Conservation (phyloP, 345 rosid genomes). For the Bretschneidera sinensis region DNA sequence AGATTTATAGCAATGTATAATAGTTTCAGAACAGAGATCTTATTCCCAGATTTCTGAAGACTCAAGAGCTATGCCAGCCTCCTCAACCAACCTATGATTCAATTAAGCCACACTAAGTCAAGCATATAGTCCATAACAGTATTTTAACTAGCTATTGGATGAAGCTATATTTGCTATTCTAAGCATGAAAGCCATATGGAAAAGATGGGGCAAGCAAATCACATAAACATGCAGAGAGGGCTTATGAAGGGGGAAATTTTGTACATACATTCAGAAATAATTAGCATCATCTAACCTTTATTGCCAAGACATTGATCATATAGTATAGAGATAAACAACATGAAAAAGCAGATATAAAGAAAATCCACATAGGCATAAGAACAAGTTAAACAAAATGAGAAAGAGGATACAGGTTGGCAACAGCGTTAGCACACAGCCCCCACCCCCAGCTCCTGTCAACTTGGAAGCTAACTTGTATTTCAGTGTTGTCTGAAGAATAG, state of each 20-base stretch:
- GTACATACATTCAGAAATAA: background rate
- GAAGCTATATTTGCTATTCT: background rate
- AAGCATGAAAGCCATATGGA: background rate
- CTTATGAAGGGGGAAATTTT: no score
- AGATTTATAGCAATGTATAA: no score
- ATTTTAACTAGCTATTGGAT: background rate
- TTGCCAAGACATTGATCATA: background rate
- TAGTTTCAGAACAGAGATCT: no score
- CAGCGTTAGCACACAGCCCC: constrained; percentile 86
- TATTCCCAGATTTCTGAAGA: no score
- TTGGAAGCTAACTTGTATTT: constrained; percentile 84
- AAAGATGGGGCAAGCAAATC: background rate
- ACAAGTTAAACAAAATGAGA: background rate
- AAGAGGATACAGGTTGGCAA: constrained; percentile 77
- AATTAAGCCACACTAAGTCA: no score
- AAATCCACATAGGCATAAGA: background rate
- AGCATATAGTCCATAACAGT: no score
- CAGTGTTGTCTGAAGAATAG: constrained; percentile 61
- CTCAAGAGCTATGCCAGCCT: no score
- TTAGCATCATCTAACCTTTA: background rate
- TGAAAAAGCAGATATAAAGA: background rate
- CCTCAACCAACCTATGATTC: no score
- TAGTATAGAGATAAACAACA: background rate
- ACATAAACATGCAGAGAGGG: background rate
- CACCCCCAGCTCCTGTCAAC: constrained; percentile 96